phyloP scores from a whole-genome alignment of 148 eudicot genomes.

The Suaeda aralocaspica region DNA sequence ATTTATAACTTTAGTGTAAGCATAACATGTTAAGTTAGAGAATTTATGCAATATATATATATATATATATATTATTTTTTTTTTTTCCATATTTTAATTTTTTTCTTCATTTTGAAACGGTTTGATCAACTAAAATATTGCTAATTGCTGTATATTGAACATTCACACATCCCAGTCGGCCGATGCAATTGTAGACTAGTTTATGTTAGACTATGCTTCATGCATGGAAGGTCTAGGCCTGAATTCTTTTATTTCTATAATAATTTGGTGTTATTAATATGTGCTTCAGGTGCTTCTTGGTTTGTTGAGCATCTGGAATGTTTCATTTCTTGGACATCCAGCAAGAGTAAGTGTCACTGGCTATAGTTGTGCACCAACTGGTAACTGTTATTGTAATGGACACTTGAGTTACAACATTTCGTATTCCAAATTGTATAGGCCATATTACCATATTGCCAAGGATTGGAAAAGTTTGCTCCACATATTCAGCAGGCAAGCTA shows the following conservation, averaged over 20 bases:
- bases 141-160: background rate
- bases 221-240: background rate
- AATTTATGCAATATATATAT: no score
- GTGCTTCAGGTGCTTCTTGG: conserved; percentile 84
- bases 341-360: conserved; percentile 68
- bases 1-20: no score
- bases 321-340: conserved; percentile 90
- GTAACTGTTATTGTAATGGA: background rate
- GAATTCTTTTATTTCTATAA: background rate
- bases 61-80: no score
- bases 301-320: conserved; percentile 92
- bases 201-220: background rate
- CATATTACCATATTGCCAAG: conserved; percentile 93
- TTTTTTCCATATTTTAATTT: no score
- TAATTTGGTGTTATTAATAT: conserved; percentile 6
- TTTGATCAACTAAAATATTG: background rate
- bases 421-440: conserved; percentile 46
- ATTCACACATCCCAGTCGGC: background rate
- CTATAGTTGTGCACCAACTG: no score
- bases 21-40: no score
- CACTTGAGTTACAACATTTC: conserved; percentile 4
- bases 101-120: no score
- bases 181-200: background rate
- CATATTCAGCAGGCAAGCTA: conserved; percentile 89
- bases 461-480: conserved; percentile 90